Evolutionary conservation across 768 basidiomycete species (phyloP).

Genomic region (Auricularia auricula-judae): DNA sequence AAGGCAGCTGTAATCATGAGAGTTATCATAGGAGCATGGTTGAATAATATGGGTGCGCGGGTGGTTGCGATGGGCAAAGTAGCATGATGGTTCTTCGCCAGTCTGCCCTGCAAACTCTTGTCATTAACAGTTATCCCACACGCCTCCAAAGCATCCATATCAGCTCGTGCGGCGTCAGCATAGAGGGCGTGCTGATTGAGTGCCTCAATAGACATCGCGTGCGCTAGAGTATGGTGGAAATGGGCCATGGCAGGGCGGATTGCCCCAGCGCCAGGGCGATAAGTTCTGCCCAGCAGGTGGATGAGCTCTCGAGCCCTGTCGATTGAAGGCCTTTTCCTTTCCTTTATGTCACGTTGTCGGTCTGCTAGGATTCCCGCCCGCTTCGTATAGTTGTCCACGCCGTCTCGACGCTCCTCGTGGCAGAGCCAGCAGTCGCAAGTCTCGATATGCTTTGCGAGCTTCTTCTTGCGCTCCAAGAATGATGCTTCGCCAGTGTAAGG

Average conservation of each 20-base stretch:
- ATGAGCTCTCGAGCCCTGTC: not conserved
- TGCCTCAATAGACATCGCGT: not conserved
- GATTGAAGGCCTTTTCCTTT: not conserved
- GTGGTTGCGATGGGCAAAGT: not conserved
- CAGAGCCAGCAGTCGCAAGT: not conserved
- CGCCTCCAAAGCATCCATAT: not conserved
- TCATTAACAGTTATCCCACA: not conserved
- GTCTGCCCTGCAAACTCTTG: not conserved
- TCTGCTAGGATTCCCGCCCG: not conserved
- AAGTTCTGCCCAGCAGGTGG: not conserved
- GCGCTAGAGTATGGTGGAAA: not conserved
- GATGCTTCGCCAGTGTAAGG: constrained; percentile 3
- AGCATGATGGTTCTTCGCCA: not conserved
- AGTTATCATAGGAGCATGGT: not conserved
- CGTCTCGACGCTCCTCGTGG: not conserved
- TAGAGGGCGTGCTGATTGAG: not conserved
- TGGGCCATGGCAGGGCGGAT: not conserved
- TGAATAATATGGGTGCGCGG: not conserved
- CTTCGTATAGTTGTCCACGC: not conserved
- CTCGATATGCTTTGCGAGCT: not conserved
- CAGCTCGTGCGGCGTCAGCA: not conserved
- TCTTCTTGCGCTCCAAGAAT: not conserved
- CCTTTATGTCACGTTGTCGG: not conserved
- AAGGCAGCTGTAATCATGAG: not conserved
- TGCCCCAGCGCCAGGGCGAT: not conserved